A percentile compares a stretch with the other conserved stretches of the same genome.
phyloP scores from a whole-genome alignment of 2,329 filamentous ascomycete genomes.

The Diaporthe sp. region DNA sequence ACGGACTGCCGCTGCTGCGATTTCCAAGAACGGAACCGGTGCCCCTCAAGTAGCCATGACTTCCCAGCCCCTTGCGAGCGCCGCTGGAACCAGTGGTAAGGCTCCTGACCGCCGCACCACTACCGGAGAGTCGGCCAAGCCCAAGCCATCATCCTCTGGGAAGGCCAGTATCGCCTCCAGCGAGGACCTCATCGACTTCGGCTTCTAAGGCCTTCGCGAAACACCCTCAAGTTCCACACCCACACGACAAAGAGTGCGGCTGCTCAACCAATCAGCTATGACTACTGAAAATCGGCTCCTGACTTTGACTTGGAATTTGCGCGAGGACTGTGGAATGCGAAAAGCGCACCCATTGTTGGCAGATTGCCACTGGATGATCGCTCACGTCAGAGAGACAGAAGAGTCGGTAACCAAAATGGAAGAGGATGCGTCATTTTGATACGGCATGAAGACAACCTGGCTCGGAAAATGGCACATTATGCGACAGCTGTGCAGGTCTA shows the following conservation, averaged over 20 bases:
- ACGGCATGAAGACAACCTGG: neutral
- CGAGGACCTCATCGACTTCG: conserved; percentile 26
- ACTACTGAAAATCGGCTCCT: neutral
- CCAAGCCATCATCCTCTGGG: neutral
- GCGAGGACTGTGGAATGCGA: neutral
- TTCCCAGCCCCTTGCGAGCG: neutral
- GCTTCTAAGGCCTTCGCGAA: neutral
- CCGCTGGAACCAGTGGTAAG: neutral
- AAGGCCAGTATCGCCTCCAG: neutral
- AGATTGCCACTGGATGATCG: neutral
- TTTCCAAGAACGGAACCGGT: neutral
- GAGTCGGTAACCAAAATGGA: neutral
- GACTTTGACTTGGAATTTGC: neutral
- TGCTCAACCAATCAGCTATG: neutral
- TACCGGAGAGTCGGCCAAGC: neutral
- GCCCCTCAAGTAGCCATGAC: neutral
- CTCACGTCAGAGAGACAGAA: neutral
- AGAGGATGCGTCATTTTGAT: neutral
- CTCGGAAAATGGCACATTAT: neutral
- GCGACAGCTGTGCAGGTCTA: neutral
- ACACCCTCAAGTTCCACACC: neutral
- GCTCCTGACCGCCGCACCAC: neutral
- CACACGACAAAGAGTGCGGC: neutral
- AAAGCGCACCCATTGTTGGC: neutral
- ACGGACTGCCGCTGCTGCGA: neutral